Conservation (phyloP, 169 alveolate species). For the Plasmodium yoelii region DNA sequence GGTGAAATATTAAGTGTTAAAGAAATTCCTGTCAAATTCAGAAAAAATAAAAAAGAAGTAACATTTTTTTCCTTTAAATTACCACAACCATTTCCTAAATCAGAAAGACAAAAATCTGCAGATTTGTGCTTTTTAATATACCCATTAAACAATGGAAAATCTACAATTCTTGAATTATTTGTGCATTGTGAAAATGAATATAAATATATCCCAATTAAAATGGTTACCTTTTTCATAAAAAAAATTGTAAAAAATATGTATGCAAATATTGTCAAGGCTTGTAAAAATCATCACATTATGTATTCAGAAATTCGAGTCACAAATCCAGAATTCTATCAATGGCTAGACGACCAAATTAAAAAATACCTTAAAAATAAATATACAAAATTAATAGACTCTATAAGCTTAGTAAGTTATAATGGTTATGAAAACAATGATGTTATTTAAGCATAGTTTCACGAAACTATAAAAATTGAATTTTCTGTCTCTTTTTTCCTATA, state of each 20-base stretch:
- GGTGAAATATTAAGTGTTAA: slow-evolving; percentile 65
- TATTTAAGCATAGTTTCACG: neutral
- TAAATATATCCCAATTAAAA: slow-evolving; percentile 78
- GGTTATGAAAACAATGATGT: slow-evolving; percentile 50
- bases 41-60: slow-evolving; percentile 36
- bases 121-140: slow-evolving; percentile 77
- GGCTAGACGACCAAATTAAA: slow-evolving; percentile 74
- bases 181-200: slow-evolving; percentile 77
- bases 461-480: no score
- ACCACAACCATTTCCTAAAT: slow-evolving; percentile 70
- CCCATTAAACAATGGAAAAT: slow-evolving; percentile 77
- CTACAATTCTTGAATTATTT: slow-evolving; percentile 80
- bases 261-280: slow-evolving; percentile 77
- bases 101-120: slow-evolving; percentile 79
- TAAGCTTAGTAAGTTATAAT: slow-evolving; percentile 64
- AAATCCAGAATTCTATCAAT: slow-evolving; percentile 76
- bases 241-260: slow-evolving; percentile 80
- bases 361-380: slow-evolving; percentile 38
- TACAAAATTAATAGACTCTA: slow-evolving; percentile 38
- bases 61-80: slow-evolving; percentile 37
- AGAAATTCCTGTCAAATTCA: slow-evolving; percentile 40
- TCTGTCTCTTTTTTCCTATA: no score
- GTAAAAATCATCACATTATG: slow-evolving; percentile 70
- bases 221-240: slow-evolving; percentile 78
- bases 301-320: slow-evolving; percentile 62